Evolutionary conservation across 164 flowering plant species (phyloP), one percentile per base, ranked within the genome.

Genomic region (Amborella trichopoda): DNA sequence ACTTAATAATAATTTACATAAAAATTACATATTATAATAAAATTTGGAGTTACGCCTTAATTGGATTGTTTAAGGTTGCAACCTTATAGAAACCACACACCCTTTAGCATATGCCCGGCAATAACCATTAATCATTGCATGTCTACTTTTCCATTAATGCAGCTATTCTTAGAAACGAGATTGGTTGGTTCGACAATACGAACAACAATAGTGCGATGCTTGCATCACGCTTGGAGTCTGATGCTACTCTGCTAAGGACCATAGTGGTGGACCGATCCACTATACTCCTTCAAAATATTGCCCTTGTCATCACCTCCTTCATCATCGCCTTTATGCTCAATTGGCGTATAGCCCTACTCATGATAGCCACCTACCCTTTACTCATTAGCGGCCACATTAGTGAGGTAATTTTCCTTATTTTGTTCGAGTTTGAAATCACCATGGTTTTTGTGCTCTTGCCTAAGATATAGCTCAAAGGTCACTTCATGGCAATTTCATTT

Each of bases 141-240:
- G n/a, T n/a, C n/a, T n/a, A n/a, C n/a, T n/a, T n/a, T n/a, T n/a
- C n/a, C n/a, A n/a, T 55, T 17, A 28, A 50, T 58, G 59, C 87
- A 91, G 99, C 96, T 16, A 80, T 91, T 19, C 48, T 91, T 70
- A 69, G 76, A 65, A 91, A 88, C 57, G 99, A 91, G 62, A 87
- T 91, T 21, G 96, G 83, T 40, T 91, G 86, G 80, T 91, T 91
- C 63, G 99, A 91, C 50, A 77, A 82, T 10, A 44, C 61, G 19
- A 59, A 58, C 68, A 78, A 82, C 60, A 67, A 75, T 50, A 91
- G 96, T 65, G 54, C 84, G 2, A 77, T 75, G 80, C 73, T 91
- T 11, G 62, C 99, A 1, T 82, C 99, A 1, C 83, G 93, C 19
- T 63, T 91, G 38, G 95, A 80, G 48, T 74, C 73, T 37, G 99